These are phyloP conservation scores for Triglochin maritima DNA, from an alignment of 106 monocot genomes.

Conservation along the genomic window DNA sequence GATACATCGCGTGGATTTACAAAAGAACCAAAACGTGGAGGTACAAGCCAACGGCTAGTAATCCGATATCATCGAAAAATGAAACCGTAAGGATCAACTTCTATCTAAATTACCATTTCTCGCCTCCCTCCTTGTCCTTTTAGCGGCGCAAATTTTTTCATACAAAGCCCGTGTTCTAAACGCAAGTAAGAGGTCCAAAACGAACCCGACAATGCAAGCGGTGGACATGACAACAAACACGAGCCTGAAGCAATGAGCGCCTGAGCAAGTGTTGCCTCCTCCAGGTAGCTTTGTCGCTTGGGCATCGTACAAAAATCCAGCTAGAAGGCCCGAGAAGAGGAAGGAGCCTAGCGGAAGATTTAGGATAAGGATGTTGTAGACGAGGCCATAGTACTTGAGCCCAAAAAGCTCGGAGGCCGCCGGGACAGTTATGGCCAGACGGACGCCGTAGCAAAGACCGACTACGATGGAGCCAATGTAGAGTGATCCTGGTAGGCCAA, in stretches of 20 bases:
- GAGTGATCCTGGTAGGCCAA: constrained; percentile 72
- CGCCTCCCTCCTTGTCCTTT: constrained; percentile 24
- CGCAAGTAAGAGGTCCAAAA: constrained; percentile 45
- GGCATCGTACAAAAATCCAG: constrained; percentile 68
- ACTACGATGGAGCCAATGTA: constrained; percentile 80
- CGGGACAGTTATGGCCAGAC: constrained; percentile 69
- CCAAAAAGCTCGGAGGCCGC: constrained; percentile 87
- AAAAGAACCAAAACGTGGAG: no score
- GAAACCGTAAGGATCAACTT: no score
- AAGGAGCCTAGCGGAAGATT: constrained; percentile 94
- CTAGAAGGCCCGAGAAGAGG: constrained; percentile 94
- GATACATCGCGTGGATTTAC: no score
- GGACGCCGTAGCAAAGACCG: constrained; percentile 81
- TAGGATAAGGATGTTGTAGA: constrained; percentile 95
- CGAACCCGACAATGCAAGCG: constrained; percentile 65
- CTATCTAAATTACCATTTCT: neutral
- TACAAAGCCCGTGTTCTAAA: constrained; percentile 54
- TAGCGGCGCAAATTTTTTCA: constrained; percentile 40
- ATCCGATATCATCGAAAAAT: no score
- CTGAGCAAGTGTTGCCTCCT: constrained; percentile 66
- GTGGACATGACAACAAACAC: constrained; percentile 80
- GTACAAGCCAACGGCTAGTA: no score
- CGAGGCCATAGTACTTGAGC: constrained; percentile 76
- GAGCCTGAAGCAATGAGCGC: constrained; percentile 74
- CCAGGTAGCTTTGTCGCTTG: constrained; percentile 40